These are phyloP conservation scores for Penicillium sp. DNA, from an alignment of 2,329 filamentous ascomycete species.

Conservation along the genomic window DNA sequence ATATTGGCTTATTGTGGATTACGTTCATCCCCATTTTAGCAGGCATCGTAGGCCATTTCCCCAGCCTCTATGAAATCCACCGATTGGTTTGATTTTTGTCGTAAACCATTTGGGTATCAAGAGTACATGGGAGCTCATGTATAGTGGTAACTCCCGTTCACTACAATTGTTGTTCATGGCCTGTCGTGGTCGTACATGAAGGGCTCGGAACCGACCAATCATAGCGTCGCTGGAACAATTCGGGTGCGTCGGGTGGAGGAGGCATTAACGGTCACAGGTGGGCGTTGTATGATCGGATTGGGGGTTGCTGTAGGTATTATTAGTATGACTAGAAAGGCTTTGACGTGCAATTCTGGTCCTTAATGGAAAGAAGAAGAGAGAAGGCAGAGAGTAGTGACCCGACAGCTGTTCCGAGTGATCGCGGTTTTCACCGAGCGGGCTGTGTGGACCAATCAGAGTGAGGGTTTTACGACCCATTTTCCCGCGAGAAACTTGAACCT, in stretches of 20 bases:
- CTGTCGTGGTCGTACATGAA: background rate
- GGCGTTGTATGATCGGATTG: background rate
- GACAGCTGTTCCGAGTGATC: slow-evolving; percentile 30
- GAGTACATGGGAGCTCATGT: background rate
- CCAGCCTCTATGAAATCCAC: background rate
- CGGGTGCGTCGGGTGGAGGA: slow-evolving; percentile 3
- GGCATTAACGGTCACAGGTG: background rate
- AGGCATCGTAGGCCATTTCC: background rate
- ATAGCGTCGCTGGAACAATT: background rate
- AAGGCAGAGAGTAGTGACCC: background rate
- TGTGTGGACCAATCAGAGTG: slow-evolving; percentile 38
- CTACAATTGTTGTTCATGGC: background rate
- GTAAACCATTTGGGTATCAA: background rate
- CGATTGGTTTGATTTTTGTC: background rate
- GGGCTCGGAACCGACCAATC: slow-evolving; percentile 1
- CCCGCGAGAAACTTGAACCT: slow-evolving; percentile 37
- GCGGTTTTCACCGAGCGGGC: slow-evolving; percentile 39
- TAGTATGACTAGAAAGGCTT: too few relatives aligned
- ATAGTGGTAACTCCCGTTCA: background rate
- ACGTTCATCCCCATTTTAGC: background rate
- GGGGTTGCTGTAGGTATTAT: background rate
- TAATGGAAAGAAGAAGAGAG: background rate
- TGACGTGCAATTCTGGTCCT: background rate
- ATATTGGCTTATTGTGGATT: too few relatives aligned
- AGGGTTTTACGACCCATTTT: slow-evolving; percentile 37